Base-by-base conservation (phyloP, 2,329 filamentous ascomycete species). In the Diatrype stigma region DNA sequence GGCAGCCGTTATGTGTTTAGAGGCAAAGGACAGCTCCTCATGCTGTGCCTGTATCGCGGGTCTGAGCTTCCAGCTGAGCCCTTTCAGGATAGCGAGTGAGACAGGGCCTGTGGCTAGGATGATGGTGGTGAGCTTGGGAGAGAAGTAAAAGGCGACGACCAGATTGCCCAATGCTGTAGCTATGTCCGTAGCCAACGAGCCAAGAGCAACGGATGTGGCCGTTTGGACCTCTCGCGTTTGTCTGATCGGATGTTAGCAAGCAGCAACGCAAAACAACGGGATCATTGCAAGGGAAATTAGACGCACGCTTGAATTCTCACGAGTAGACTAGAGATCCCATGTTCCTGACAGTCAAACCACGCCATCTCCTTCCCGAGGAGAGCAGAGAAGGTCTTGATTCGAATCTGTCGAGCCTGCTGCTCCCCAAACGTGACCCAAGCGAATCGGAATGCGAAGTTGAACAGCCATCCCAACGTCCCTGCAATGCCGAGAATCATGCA, bases 121-220 rank as follows among this genome's bases (percentile, higher is more conserved):
- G 2, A 95, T 84, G 0, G 96, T 73, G 0, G 92, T 91, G 16
- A 97, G 76, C 55, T 86, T 86, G 90, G 89, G 96, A 0, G 89
- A 94, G 60, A 82, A 87, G 64, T 82, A 86, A 28, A 96, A 78
- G 0, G 91, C 90, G 1, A 96, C 74, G 1, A 72, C 73, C 1
- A 96, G 70, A 8, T 87, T 87, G 4, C 82, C 80, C 4, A 86
- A 30, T 0, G 84, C 78, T 3, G 86, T 82, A n/a, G 87, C 73
- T 0, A 81, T 58, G 54, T 88, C 84, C 52, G 84, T 80, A 7
- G 88, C 62, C 1, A 88, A 67, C 42, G 86, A 80, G 0, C 91
- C 92, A 1, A 96, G 73, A 1, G 90, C 86, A 57, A 94, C 86
- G 0, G 91, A 93, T 0, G 86, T 85, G 1, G 89, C 88, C 2